phyloP scores from a whole-genome alignment of 169 alveolate genomes.

The Cryptosporidium tyzzeri region DNA sequence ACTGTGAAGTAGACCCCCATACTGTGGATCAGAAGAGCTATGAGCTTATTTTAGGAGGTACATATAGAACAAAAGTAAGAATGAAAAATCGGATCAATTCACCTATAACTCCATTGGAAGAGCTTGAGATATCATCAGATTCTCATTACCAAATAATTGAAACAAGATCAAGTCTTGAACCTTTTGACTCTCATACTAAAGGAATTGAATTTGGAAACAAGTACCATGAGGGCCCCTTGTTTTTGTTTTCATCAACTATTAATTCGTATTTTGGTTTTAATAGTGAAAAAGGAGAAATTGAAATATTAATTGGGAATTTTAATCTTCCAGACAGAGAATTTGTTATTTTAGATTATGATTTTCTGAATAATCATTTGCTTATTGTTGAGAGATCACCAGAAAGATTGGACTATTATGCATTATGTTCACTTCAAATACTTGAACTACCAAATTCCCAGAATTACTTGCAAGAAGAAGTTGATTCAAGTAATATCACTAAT shows the following conservation, averaged over 20 bases:
- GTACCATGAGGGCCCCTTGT: neutral
- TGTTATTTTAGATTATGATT: slow-evolving; percentile 50
- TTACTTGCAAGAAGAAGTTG: neutral
- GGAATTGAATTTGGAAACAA: neutral
- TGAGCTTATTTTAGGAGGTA: slow-evolving; percentile 53
- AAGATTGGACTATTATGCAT: slow-evolving; percentile 42
- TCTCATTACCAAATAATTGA: slow-evolving; percentile 45
- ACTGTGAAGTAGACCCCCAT: neutral
- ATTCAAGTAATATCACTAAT: neutral
- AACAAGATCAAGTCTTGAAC: slow-evolving; percentile 37
- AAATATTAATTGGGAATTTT: neutral
- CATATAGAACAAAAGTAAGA: neutral
- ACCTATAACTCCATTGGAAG: slow-evolving; percentile 27
- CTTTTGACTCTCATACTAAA: neutral
- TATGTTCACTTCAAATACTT: slow-evolving; percentile 54
- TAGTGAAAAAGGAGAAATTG: slow-evolving; percentile 4
- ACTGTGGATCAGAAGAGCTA: neutral
- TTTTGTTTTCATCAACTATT: slow-evolving; percentile 20
- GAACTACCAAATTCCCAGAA: neutral
- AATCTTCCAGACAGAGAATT: slow-evolving; percentile 58
- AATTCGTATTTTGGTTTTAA: slow-evolving; percentile 64
- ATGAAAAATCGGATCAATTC: neutral
- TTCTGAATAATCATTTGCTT: slow-evolving; percentile 2
- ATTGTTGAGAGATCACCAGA: slow-evolving; percentile 72
- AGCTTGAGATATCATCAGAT: slow-evolving; percentile 1